Percentiles rank a stretch among this genome's conserved stretches.
phyloP scores from a whole-genome alignment of 2,329 filamentous ascomycete species.

The Phaeoacremonium minimum region DNA sequence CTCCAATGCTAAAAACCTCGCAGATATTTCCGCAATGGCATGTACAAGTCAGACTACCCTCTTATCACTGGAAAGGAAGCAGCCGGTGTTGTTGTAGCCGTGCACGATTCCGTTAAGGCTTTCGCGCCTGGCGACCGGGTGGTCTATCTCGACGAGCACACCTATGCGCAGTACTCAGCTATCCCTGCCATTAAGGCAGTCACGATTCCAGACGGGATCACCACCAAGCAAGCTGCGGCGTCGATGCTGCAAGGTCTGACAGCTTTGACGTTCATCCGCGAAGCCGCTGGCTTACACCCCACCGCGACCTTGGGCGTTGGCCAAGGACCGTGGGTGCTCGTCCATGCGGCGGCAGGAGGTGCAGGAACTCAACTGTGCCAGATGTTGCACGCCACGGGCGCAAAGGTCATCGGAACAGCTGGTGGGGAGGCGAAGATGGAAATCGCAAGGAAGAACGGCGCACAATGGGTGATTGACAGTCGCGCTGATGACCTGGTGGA shows the following conservation, averaged over 20 bases:
- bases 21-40: constrained; percentile 78
- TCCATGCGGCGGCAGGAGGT: constrained; percentile 83
- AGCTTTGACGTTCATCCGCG: constrained; percentile 72
- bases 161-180: constrained; percentile 55
- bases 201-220: constrained; percentile 59
- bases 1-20: background rate
- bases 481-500: constrained; percentile 50
- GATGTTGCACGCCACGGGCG: constrained; percentile 67
- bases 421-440: constrained; percentile 68
- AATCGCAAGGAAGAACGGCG: constrained; percentile 66
- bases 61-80: constrained; percentile 77
- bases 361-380: constrained; percentile 74
- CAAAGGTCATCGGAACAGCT: constrained; percentile 75
- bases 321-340: constrained; percentile 75
- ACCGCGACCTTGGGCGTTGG: constrained; percentile 47
- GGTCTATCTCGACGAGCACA: constrained; percentile 55
- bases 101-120: constrained; percentile 47
- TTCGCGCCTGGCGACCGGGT: constrained; percentile 67
- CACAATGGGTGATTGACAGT: constrained; percentile 70
- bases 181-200: constrained; percentile 50
- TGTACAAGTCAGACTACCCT: constrained; percentile 70
- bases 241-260: constrained; percentile 78
- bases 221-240: constrained; percentile 61
- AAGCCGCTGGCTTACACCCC: constrained; percentile 40
- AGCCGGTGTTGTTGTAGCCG: constrained; percentile 63